These are phyloP conservation scores for Alternaria consortialis DNA, from an alignment of 2,329 filamentous ascomycete species.

Conservation along the genomic window DNA sequence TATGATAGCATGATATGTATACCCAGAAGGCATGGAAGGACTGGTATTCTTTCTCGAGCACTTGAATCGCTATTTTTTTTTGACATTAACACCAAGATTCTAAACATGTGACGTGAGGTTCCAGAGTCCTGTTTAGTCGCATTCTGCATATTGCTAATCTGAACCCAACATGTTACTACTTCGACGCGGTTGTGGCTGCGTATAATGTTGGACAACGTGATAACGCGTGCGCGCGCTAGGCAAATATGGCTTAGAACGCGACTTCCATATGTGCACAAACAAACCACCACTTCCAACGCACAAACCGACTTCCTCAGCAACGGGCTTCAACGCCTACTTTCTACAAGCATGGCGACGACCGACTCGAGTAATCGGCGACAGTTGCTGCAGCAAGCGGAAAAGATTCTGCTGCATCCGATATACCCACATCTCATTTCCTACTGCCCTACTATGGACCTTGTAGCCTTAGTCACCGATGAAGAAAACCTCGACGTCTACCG, in stretches of 20 bases:
- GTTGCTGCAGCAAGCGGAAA: slow-evolving; percentile 53
- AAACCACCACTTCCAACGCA: slow-evolving; percentile 17
- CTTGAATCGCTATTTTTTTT: slow-evolving; percentile 6
- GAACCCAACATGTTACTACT: neutral
- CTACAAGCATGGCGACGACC: slow-evolving; percentile 14
- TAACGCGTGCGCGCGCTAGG: slow-evolving; percentile 35
- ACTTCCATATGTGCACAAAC: slow-evolving; percentile 19
- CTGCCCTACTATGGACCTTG: slow-evolving; percentile 85
- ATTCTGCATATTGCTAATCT: neutral
- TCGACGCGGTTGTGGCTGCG: neutral
- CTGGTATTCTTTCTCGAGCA: slow-evolving; percentile 13
- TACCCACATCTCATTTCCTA: slow-evolving; percentile 71
- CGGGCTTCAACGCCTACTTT: slow-evolving; percentile 16
- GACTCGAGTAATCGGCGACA: slow-evolving; percentile 15
- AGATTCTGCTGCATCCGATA: slow-evolving; percentile 57
- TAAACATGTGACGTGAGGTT: neutral
- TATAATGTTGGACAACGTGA: slow-evolving; percentile 30
- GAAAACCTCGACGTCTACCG: slow-evolving; percentile 79
- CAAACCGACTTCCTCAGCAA: slow-evolving; percentile 4
- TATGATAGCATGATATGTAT: slow-evolving; percentile 23
- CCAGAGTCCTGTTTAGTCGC: too few relatives aligned
- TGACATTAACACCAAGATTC: neutral
- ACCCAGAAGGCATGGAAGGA: slow-evolving; percentile 16
- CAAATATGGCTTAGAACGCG: slow-evolving; percentile 27
- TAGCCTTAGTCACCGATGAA: slow-evolving; percentile 74